phyloP scores from a whole-genome alignment of 176 grass and related monocot genomes.

The Carex pumila region DNA sequence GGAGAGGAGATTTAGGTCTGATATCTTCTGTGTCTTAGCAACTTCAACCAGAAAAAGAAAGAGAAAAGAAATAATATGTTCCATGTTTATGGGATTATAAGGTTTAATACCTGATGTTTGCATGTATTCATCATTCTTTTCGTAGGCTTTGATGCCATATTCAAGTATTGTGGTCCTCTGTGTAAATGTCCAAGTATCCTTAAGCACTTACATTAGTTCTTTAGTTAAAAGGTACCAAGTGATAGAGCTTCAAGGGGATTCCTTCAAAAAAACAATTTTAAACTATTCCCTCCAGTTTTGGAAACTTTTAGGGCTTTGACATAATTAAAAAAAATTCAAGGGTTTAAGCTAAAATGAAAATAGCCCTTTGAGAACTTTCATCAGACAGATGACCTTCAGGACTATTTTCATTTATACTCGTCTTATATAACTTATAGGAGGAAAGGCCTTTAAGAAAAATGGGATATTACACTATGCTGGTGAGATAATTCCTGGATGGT shows the following conservation, averaged over 20 bases:
- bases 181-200: background rate
- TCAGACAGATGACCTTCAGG: background rate
- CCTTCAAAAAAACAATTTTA: background rate
- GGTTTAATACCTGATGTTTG: background rate
- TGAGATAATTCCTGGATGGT: background rate
- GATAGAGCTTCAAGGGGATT: background rate
- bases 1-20: background rate
- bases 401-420: background rate
- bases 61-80: background rate
- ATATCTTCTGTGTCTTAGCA: background rate
- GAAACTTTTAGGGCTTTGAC: background rate
- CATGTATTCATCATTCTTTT: background rate
- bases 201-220: background rate
- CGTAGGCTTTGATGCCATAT: background rate
- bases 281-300: background rate
- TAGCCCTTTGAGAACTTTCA: background rate
- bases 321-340: background rate
- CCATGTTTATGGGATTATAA: background rate
- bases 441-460: background rate
- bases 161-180: background rate
- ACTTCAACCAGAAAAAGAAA: background rate
- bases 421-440: background rate
- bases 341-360: background rate
- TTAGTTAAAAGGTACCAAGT: background rate
- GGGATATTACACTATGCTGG: background rate